Evolutionary conservation across 176 grass and related monocot species (phyloP).

Genomic region (Aegilops speltoides): DNA sequence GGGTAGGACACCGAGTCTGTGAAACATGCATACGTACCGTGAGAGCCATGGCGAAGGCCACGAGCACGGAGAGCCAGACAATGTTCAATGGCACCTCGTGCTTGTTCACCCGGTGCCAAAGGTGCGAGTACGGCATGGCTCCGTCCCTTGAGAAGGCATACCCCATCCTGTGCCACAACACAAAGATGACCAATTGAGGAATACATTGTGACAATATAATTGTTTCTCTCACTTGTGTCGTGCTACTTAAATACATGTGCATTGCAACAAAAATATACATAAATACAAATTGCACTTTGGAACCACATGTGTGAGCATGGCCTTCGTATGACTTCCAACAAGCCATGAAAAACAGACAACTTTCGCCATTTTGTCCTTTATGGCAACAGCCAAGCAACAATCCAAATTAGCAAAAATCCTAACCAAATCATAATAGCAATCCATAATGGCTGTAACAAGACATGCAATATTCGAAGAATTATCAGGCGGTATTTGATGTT

Average conservation of each 20-base stretch:
- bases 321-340: no score
- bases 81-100: slow-evolving; percentile 59
- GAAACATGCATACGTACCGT: slow-evolving; percentile 13
- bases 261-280: not conserved
- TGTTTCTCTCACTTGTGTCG: not conserved
- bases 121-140: slow-evolving; percentile 50
- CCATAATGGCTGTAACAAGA: no score
- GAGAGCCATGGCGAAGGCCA: slow-evolving; percentile 60
- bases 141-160: slow-evolving; percentile 81
- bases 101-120: slow-evolving; percentile 54
- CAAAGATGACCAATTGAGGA: not conserved
- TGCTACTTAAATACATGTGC: not conserved
- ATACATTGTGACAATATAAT: not conserved
- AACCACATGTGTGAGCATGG: not conserved
- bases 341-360: no score
- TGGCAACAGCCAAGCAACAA: no score
- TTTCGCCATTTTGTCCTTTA: no score
- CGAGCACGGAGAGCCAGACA: slow-evolving; percentile 59
- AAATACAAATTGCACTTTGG: not conserved
- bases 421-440: no score
- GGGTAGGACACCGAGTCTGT: no score
- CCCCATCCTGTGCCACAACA: slow-evolving; percentile 44
- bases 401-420: no score
- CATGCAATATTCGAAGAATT: no score
- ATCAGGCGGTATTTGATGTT: not conserved